phyloP scores from a whole-genome alignment of 345 rosid genomes.

The Dovyalis caffra region DNA sequence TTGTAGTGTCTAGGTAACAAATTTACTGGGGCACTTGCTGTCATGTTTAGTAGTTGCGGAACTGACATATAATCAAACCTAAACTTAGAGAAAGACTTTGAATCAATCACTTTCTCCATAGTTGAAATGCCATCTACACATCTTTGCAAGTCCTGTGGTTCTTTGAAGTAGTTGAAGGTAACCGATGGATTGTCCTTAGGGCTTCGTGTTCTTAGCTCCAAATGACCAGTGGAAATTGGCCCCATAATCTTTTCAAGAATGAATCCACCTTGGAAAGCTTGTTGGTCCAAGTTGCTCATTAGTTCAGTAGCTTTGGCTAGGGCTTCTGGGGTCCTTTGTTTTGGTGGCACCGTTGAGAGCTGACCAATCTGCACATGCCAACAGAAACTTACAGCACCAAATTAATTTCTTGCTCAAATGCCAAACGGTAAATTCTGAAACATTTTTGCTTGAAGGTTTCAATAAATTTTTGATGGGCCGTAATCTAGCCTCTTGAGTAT shows the following conservation, averaged over 20 bases:
- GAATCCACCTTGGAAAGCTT: constrained; percentile 31
- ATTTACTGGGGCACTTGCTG: constrained; percentile 23
- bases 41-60: constrained; percentile 22
- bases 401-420: neutral
- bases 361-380: constrained; percentile 31
- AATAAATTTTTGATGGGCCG: neutral
- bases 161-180: constrained; percentile 33
- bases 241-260: constrained; percentile 25
- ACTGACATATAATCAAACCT: constrained; percentile 1
- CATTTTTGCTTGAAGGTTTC: neutral
- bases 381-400: neutral
- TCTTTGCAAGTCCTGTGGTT: constrained; percentile 16
- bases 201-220: constrained; percentile 12
- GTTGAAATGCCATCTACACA: constrained; percentile 26
- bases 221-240: constrained; percentile 27
- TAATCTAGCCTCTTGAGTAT: no score
- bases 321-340: constrained; percentile 40
- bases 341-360: constrained; percentile 39
- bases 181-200: constrained; percentile 28
- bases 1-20: constrained; percentile 21
- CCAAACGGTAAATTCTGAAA: neutral
- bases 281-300: constrained; percentile 20
- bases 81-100: constrained; percentile 23
- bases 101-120: constrained; percentile 14
- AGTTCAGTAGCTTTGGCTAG: constrained; percentile 23